Percentiles rank a stretch among this genome's conserved stretches.
phyloP scores from a whole-genome alignment of 441 rosid species.

The Gossypium davidsonii region DNA sequence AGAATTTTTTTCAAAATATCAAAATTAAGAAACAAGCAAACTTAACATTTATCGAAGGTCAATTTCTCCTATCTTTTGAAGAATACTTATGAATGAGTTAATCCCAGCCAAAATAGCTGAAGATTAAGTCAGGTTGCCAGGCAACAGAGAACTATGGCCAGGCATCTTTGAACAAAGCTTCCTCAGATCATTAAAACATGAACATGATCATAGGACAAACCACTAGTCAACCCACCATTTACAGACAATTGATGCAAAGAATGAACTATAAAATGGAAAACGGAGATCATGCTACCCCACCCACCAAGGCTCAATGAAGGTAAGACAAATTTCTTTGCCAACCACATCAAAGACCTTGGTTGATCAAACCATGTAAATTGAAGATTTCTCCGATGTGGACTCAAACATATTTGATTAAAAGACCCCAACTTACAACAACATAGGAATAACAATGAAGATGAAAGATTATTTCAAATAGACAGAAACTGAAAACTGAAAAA shows the following conservation, averaged over 20 bases:
- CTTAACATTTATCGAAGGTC: background rate
- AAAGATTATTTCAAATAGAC: background rate
- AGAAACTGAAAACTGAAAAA: conserved; percentile 7
- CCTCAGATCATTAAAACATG: background rate
- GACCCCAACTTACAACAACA: background rate
- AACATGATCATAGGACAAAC: background rate
- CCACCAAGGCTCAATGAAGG: background rate
- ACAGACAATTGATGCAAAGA: background rate
- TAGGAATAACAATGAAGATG: conserved; percentile 8
- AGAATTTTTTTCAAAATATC: background rate
- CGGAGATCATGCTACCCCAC: background rate
- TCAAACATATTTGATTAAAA: background rate
- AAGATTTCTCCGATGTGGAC: background rate
- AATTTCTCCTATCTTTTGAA: background rate
- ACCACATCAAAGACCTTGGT: background rate
- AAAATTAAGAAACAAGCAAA: background rate
- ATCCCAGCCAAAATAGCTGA: background rate
- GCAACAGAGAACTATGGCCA: background rate
- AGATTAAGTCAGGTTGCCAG: background rate
- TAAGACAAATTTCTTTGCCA: background rate
- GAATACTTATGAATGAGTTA: conserved; percentile 1
- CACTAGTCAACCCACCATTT: background rate
- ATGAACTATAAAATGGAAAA: background rate
- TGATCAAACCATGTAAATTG: background rate
- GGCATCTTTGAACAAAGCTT: background rate